A percentile compares a stretch with the other conserved stretches of the same genome.
Evolutionary conservation across 495 filamentous ascomycete species (phyloP).

Genomic region (Cryomyces antarcticus): DNA sequence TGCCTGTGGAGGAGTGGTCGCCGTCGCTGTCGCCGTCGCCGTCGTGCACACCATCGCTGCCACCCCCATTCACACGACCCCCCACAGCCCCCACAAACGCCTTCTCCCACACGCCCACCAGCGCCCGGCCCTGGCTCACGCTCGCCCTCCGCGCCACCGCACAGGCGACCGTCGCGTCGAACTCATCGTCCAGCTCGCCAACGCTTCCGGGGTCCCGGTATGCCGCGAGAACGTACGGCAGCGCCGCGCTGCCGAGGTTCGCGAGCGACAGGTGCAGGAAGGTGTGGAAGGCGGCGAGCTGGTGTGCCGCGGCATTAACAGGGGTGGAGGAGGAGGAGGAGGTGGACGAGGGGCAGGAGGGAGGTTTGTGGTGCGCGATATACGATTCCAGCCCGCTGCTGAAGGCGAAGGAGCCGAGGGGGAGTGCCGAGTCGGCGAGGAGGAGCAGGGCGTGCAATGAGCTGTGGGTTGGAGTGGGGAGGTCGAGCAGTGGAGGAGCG

Average conservation of each 20-base stretch:
- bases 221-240: slow-evolving; percentile 70
- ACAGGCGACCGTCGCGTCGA: slow-evolving; percentile 74
- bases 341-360: slow-evolving; percentile 15
- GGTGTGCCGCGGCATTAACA: slow-evolving; percentile 4
- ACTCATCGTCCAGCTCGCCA: slow-evolving; percentile 51
- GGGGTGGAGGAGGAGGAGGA: slow-evolving; percentile 15
- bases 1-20: neutral
- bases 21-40: too few relatives aligned
- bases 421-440: slow-evolving; percentile 87
- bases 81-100: neutral
- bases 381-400: slow-evolving; percentile 87
- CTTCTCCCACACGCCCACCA: slow-evolving; percentile 74
- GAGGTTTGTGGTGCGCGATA: slow-evolving; percentile 44
- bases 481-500: neutral
- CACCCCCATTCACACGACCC: neutral
- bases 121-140: slow-evolving; percentile 62
- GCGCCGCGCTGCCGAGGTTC: slow-evolving; percentile 54
- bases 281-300: slow-evolving; percentile 31
- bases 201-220: slow-evolving; percentile 39
- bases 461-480: neutral
- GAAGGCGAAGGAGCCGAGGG: slow-evolving; percentile 92
- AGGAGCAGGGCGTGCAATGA: slow-evolving; percentile 62
- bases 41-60: too few relatives aligned
- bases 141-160: slow-evolving; percentile 72
- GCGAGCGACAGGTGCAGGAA: slow-evolving; percentile 66